phyloP scores from a whole-genome alignment of 2,329 filamentous ascomycete species.

The Claviceps pazoutovae region DNA sequence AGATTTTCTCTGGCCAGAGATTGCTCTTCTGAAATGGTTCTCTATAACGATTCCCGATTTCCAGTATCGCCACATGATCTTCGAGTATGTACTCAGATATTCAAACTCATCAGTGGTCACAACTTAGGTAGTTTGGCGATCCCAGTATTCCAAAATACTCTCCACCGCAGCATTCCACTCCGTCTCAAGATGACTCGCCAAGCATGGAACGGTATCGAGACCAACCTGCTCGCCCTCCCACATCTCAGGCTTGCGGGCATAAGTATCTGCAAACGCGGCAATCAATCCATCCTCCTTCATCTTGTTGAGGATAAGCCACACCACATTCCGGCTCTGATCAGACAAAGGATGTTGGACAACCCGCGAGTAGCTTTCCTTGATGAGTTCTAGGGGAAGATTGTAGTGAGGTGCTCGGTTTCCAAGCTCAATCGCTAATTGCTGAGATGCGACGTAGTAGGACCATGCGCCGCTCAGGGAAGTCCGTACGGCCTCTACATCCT shows the following conservation, averaged over 20 bases:
- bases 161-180: conserved; percentile 55
- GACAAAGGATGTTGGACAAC: conserved; percentile 51
- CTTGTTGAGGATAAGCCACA: conserved; percentile 56
- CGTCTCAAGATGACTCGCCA: conserved; percentile 46
- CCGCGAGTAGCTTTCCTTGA: conserved; percentile 50
- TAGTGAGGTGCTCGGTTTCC: conserved; percentile 52
- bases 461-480: conserved; percentile 57
- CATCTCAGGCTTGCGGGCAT: conserved; percentile 52
- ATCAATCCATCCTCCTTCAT: conserved; percentile 50
- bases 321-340: conserved; percentile 62
- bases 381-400: conserved; percentile 49
- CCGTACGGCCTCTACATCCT: conserved; percentile 36
- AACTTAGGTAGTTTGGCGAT: conserved; percentile 37
- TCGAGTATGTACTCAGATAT: too few relatives aligned
- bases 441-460: conserved; percentile 56
- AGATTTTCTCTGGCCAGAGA: too few relatives aligned
- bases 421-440: conserved; percentile 58
- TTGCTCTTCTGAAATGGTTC: too few relatives aligned
- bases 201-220: conserved; percentile 39
- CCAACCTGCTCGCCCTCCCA: conserved; percentile 49
- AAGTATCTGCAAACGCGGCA: conserved; percentile 42
- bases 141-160: conserved; percentile 58
- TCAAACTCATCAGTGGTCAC: background rate
- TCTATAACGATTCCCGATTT: too few relatives aligned
- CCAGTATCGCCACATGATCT: too few relatives aligned